These are phyloP conservation scores for Pythium insidiosum DNA, from an alignment of 352 stramenopile genomes.

Conservation along the genomic window DNA sequence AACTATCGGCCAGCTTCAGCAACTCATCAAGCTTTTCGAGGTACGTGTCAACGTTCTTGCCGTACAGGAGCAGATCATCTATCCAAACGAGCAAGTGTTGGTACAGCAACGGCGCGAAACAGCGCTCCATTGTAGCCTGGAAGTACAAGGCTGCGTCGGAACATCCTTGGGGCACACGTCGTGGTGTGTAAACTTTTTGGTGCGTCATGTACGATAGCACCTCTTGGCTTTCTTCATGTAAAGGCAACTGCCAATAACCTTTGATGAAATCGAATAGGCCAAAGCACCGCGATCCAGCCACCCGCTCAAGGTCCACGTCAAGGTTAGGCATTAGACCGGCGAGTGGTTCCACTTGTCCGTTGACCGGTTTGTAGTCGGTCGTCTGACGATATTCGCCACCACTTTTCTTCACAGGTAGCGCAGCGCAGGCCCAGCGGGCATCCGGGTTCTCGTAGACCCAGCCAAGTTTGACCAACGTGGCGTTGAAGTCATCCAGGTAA, in stretches of 20 bases:
- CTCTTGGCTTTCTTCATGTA: conserved; percentile 9
- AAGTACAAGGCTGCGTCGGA: conserved; percentile 12
- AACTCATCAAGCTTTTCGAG: conserved; percentile 1
- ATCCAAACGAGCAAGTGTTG: conserved; percentile 9
- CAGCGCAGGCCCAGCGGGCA: no score
- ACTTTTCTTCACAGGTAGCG: no score
- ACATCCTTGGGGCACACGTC: conserved; percentile 13
- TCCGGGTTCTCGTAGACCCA: no score
- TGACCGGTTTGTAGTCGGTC: no score
- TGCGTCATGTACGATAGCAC: conserved; percentile 18
- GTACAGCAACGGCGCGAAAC: conserved; percentile 9
- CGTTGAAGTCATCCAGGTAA: no score
- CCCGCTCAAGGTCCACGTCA: no score
- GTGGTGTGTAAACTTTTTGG: conserved; percentile 13
- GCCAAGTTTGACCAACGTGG: no score
- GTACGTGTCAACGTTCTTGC: not conserved
- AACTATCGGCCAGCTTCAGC: not conserved
- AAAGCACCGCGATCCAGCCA: no score
- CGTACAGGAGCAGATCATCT: conserved; percentile 9
- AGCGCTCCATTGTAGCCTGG: conserved; percentile 10
- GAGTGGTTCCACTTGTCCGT: no score
- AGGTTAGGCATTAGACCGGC: no score
- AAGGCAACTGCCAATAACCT: conserved; percentile 14
- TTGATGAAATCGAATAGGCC: conserved; percentile 11
- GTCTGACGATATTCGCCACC: no score